These are phyloP conservation scores for Takakia lepidozioides DNA, from an alignment of 225 moss, liverwort and hornwort genomes.

Conservation along the genomic window DNA sequence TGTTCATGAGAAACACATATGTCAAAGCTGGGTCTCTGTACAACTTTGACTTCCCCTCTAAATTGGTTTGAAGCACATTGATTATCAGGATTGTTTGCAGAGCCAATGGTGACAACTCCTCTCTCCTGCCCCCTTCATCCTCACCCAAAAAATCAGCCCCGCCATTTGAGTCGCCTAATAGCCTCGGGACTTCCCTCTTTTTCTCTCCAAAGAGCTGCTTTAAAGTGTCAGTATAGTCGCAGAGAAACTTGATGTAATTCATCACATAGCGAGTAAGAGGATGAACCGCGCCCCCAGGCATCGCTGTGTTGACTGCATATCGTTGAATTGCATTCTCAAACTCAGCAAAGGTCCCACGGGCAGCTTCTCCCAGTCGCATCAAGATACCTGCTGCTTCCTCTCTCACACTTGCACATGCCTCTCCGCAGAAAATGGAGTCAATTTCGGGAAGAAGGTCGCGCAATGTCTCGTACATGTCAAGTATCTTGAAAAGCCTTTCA, in stretches of 20 bases:
- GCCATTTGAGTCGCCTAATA: slow-evolving; percentile 29
- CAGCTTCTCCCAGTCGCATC: slow-evolving; percentile 90
- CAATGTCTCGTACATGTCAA: slow-evolving; percentile 95
- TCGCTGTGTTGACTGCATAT: slow-evolving; percentile 56
- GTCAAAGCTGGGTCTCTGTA: slow-evolving; percentile 90
- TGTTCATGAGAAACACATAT: slow-evolving; percentile 94
- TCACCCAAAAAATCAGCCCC: slow-evolving; percentile 32
- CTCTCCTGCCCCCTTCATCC: slow-evolving; percentile 31
- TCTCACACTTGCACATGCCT: slow-evolving; percentile 48
- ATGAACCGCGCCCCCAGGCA: slow-evolving; percentile 91
- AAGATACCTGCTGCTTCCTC: slow-evolving; percentile 77
- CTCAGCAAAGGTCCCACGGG: slow-evolving; percentile 87
- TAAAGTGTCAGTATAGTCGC: slow-evolving; percentile 90
- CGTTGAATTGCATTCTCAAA: slow-evolving; percentile 96
- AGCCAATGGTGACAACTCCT: slow-evolving; percentile 72
- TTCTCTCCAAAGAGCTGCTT: slow-evolving; percentile 89
- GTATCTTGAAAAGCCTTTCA: slow-evolving; percentile 89
- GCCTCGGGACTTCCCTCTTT: slow-evolving; percentile 47
- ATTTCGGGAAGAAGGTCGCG: slow-evolving; percentile 82
- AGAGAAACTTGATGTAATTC: slow-evolving; percentile 96
- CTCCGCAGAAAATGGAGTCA: slow-evolving; percentile 75
- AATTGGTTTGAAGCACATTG: slow-evolving; percentile 71
- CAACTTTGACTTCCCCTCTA: slow-evolving; percentile 95
- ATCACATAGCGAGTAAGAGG: slow-evolving; percentile 95
- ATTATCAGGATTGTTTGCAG: slow-evolving; percentile 90